Evolutionary conservation across 768 basidiomycete species (phyloP), one percentile per base, ranked within the genome.

Genomic region (Suillus subluteus): DNA sequence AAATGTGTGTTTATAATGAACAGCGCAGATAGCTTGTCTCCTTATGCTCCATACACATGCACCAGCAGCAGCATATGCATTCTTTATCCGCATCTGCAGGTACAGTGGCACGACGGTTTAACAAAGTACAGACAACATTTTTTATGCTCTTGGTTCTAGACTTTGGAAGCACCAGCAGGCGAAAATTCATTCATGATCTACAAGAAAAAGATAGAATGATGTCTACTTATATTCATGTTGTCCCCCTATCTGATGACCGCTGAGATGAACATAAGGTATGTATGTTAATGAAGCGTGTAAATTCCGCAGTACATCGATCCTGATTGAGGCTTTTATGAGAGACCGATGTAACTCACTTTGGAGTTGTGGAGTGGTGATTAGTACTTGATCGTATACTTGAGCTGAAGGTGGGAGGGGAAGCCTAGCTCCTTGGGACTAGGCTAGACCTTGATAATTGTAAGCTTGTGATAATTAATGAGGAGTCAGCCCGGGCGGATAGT

Each of bases 181-280:
- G 55, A 13, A 55, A 11, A 6, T 30, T 52, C 8, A 32, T 55
- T 56, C 55, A 56, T 56, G 55, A 56, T 56, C 55, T 35, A 35
- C 55, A 12, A 35, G 35, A 54, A 55, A 15, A 56, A 35, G 3
- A 37, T 13, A 35, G 21, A 6, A 55, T 4, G 2, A n/a, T 12
- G 32, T 6, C 32, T 30, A 30, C 52, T 56, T 21, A 21, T 56
- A 35, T 56, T 21, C 32, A n/a, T 7, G 55, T 18, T 1, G 32
- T n/a, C 55, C 55, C 32, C 55, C 55, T 56, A 56, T 35, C 55
- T 56, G 11, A 35, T 5, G 30, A 32, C 54, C 54, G 54, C 54
- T 55, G 32, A 55, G 54, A 56, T 56, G 55, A 56, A n/a, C 35
- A n/a, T n/a, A 35, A 35, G 18, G 32, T 21, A 12, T 21, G 55